Evolutionary conservation across 495 filamentous ascomycete genomes (phyloP).

Genomic region (Penicillium longicatenatum): DNA sequence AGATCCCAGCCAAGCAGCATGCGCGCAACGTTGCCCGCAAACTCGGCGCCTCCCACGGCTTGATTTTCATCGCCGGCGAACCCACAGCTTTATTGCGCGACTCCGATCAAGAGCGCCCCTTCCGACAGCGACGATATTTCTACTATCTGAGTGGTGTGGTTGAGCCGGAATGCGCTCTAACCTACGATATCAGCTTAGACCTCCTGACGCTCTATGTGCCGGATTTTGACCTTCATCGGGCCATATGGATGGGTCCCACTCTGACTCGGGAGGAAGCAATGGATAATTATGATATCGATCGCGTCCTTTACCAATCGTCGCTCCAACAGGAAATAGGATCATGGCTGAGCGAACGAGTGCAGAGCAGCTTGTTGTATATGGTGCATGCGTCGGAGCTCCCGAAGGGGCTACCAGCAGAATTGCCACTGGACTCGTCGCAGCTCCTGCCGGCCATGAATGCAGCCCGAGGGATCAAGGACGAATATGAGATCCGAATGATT

Average conservation of each 20-base stretch:
- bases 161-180: conserved; percentile 77
- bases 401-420: conserved; percentile 56
- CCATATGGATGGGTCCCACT: conserved; percentile 95
- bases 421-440: conserved; percentile 35
- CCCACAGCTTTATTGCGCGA: conserved; percentile 73
- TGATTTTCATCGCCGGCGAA: conserved; percentile 85
- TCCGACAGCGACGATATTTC: conserved; percentile 88
- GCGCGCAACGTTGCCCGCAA: conserved; percentile 70
- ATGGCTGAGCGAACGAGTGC: conserved; percentile 62
- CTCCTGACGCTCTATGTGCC: conserved; percentile 90
- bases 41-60: conserved; percentile 60
- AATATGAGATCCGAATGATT: conserved; percentile 78
- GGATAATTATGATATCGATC: conserved; percentile 75
- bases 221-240: conserved; percentile 79
- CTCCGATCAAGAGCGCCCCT: conserved; percentile 73
- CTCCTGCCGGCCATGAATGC: conserved; percentile 70
- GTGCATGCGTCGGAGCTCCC: conserved; percentile 41
- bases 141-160: conserved; percentile 89
- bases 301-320: conserved; percentile 64
- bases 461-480: conserved; percentile 74
- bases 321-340: conserved; percentile 60
- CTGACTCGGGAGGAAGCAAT: conserved; percentile 72
- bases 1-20: conserved; percentile 71
- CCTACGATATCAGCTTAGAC: conserved; percentile 74
- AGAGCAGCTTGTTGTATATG: conserved; percentile 36